Percentiles rank a stretch among this genome's conserved stretches.
Evolutionary conservation across 108 stramenopile genomes (phyloP).

Genomic region (Pseudonitzschia pungens): DNA sequence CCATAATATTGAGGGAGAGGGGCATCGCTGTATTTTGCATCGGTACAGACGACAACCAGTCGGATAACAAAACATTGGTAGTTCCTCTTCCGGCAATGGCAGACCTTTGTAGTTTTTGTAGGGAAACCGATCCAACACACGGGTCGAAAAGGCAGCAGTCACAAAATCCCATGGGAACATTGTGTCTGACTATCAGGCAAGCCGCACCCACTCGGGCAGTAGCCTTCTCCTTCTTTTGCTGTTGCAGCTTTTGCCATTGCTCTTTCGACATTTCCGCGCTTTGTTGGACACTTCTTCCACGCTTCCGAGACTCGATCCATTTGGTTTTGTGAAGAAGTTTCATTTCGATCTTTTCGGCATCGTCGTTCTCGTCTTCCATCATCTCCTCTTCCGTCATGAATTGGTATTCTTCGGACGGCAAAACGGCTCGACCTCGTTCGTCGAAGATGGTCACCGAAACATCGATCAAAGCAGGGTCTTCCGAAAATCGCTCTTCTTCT

Average conservation of each 20-base stretch:
- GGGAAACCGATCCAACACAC: constrained; percentile 83
- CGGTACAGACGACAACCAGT: constrained; percentile 69
- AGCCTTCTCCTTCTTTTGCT: background rate
- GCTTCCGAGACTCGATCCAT: constrained; percentile 29
- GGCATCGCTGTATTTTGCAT: constrained; percentile 60
- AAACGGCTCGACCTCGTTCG: constrained; percentile 39
- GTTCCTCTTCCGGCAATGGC: constrained; percentile 85
- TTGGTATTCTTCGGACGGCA: constrained; percentile 37
- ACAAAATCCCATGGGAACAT: constrained; percentile 73
- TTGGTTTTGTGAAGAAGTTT: constrained; percentile 32
- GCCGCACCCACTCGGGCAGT: constrained; percentile 18
- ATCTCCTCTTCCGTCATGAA: constrained; percentile 29
- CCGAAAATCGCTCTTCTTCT: constrained; percentile 79
- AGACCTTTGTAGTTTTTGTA: constrained; percentile 80
- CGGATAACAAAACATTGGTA: constrained; percentile 91
- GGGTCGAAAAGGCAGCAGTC: constrained; percentile 73
- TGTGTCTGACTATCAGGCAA: constrained; percentile 50
- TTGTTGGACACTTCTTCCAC: background rate
- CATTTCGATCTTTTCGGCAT: constrained; percentile 14
- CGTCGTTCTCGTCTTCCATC: constrained; percentile 57
- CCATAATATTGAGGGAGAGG: constrained; percentile 77
- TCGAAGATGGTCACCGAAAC: constrained; percentile 53
- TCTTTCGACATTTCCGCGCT: background rate
- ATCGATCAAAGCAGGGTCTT: constrained; percentile 83
- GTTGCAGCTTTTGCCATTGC: background rate